Conservation (phyloP, 306 rosid species). For the Casuarina glauca region DNA sequence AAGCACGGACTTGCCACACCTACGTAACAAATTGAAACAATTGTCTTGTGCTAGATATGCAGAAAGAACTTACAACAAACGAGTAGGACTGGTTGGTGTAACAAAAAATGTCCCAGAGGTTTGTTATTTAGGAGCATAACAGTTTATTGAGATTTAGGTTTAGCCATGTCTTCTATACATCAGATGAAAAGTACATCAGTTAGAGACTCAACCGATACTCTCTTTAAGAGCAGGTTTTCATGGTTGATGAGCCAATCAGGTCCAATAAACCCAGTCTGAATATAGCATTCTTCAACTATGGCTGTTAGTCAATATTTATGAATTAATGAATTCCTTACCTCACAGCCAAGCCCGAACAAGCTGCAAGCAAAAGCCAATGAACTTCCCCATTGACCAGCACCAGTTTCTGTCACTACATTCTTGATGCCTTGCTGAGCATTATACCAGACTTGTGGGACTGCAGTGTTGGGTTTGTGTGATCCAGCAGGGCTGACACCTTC, state of each 20-base stretch:
- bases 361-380: constrained; percentile 92
- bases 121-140: not conserved
- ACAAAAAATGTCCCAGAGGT: not conserved
- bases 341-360: constrained; percentile 82
- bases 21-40: constrained; percentile 22
- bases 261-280: not conserved
- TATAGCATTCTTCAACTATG: constrained; percentile 2
- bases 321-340: constrained; percentile 42
- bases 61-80: not conserved
- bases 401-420: constrained; percentile 92
- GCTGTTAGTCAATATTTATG: not conserved
- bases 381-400: constrained; percentile 99
- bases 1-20: constrained; percentile 99
- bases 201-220: not conserved
- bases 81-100: not conserved
- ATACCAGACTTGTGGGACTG: constrained; percentile 95
- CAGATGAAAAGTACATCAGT: not conserved
- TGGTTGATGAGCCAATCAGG: constrained; percentile 2
- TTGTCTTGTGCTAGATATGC: not conserved
- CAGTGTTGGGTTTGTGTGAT: constrained; percentile 91
- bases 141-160: not conserved
- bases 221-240: constrained; percentile 1
- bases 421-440: constrained; percentile 80
- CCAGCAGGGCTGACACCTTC: constrained; percentile 98
- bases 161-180: constrained; percentile 1